Percentiles rank a stretch among this genome's conserved stretches.
phyloP scores from a whole-genome alignment of 2,329 filamentous ascomycete species.

The Aspergillus ochraceus region DNA sequence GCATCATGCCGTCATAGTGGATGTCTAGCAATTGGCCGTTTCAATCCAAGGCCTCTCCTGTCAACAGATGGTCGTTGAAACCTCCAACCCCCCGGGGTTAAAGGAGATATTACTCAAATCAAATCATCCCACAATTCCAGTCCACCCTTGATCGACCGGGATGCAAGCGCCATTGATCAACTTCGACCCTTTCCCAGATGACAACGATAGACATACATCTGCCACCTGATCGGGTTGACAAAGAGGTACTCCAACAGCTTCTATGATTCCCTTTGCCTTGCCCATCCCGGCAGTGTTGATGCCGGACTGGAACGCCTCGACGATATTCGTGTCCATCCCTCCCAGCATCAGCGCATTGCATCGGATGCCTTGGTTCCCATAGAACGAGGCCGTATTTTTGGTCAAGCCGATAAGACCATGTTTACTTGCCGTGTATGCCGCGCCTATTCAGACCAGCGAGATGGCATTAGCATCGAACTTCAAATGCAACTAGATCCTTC shows the following conservation, averaged over 20 bases:
- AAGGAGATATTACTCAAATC: no score
- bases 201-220: constrained; percentile 27
- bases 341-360: constrained; percentile 54
- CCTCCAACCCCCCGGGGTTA: no score
- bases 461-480: background rate
- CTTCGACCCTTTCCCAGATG: constrained; percentile 24
- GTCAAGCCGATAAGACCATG: constrained; percentile 56
- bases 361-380: constrained; percentile 55
- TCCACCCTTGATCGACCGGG: constrained; percentile 30
- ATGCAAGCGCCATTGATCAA: constrained; percentile 33
- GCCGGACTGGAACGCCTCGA: constrained; percentile 40
- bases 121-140: background rate
- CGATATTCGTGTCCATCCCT: constrained; percentile 59
- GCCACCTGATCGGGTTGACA: constrained; percentile 30
- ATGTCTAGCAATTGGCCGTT: no score
- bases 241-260: constrained; percentile 15
- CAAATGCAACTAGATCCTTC: background rate
- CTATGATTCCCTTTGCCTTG: constrained; percentile 15
- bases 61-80: no score
- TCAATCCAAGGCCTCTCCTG: no score
- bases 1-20: background rate
- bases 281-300: constrained; percentile 26
- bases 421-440: constrained; percentile 56
- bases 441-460: constrained; percentile 29
- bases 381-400: constrained; percentile 59